A percentile compares a stretch with the other conserved stretches of the same genome.
phyloP scores from a whole-genome alignment of 148 eudicot genomes.

The Salicornia ramosissima region DNA sequence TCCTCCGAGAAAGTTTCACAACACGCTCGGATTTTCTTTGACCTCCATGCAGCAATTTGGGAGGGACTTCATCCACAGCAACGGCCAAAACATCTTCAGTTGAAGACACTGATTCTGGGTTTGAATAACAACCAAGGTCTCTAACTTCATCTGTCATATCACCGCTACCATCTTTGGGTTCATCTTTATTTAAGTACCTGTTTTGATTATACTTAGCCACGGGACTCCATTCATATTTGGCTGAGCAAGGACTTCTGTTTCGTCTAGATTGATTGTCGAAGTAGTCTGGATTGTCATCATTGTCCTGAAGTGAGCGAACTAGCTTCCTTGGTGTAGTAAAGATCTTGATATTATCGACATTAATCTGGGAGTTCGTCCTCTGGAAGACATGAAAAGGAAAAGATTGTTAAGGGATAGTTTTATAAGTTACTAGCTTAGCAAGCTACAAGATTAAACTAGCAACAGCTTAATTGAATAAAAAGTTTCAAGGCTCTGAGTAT shows the following conservation, averaged over 20 bases:
- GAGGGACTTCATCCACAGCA: conserved; percentile 19
- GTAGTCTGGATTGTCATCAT: conserved; percentile 36
- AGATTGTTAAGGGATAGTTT: not conserved
- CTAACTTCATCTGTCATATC: conserved; percentile 23
- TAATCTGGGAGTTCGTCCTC: conserved; percentile 51
- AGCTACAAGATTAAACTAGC: not conserved
- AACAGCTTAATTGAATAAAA: not conserved
- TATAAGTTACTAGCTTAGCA: not conserved
- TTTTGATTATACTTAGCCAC: conserved; percentile 35
- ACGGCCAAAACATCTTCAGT: conserved; percentile 38
- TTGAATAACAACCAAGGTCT: conserved; percentile 28
- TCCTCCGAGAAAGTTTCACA: conserved; percentile 23
- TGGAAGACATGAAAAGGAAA: conserved; percentile 30
- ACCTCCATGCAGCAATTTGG: conserved; percentile 21
- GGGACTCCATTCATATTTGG: conserved; percentile 39
- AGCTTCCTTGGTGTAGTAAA: conserved; percentile 80
- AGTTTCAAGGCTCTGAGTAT: not conserved
- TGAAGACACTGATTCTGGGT: conserved; percentile 64
- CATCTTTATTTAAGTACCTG: conserved; percentile 22
- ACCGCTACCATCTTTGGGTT: conserved; percentile 17
- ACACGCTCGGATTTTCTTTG: conserved; percentile 23
- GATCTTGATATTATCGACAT: conserved; percentile 47
- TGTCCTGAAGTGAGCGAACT: conserved; percentile 63
- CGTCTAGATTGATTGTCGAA: conserved; percentile 35
- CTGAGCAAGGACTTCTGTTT: conserved; percentile 41